Conservation (phyloP, 1,139 yeast genomes). For the Debaryomyces nepalensis region DNA sequence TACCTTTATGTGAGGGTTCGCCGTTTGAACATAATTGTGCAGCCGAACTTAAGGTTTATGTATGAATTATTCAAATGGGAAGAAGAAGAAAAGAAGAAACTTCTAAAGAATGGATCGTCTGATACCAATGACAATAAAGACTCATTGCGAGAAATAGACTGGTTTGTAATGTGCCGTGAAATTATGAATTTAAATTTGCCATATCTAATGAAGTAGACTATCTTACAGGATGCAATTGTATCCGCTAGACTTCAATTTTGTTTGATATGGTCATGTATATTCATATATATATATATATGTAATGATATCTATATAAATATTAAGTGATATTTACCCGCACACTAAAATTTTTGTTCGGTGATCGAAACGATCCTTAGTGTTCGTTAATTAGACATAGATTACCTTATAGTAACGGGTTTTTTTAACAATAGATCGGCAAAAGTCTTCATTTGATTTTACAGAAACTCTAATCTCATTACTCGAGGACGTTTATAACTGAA, state of each 20-base stretch:
- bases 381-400: conserved; percentile 4
- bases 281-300: too few species aligned
- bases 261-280: too few species aligned
- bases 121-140: conserved; percentile 16
- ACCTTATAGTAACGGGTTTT: not conserved
- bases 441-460: not conserved
- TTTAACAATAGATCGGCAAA: not conserved
- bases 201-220: conserved; percentile 31
- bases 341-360: conserved; percentile 9
- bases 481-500: too few species aligned
- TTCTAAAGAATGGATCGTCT: conserved; percentile 11
- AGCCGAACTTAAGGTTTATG: conserved; percentile 54
- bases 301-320: not conserved
- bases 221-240: too few species aligned
- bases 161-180: conserved; percentile 90
- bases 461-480: too few species aligned
- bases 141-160: conserved; percentile 70
- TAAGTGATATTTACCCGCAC: conserved; percentile 10
- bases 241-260: too few species aligned
- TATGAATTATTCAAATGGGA: conserved; percentile 57
- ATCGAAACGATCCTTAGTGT: conserved; percentile 6
- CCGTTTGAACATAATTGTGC: conserved; percentile 51
- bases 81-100: conserved; percentile 34
- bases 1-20: conserved; percentile 52
- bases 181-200: conserved; percentile 76